Percentiles rank a stretch among this genome's conserved stretches.
Evolutionary conservation across 1,284 basidiomycete species (phyloP).

Genomic region (Golubevia pallescens): DNA sequence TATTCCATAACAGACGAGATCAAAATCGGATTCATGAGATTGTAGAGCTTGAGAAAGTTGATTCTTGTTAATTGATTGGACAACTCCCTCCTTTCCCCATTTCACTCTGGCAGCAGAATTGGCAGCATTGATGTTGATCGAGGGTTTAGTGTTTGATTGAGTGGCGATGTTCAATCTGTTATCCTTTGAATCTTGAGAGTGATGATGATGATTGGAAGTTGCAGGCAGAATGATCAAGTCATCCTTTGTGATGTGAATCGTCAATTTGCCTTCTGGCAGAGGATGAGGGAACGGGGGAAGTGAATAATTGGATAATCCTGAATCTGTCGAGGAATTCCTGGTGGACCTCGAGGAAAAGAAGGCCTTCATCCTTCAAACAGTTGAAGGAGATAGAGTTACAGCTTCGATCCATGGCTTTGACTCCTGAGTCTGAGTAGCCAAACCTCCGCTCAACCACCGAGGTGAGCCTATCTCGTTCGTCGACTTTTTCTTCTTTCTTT

Average conservation of each 20-base stretch:
- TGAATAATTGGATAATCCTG: constrained; percentile 18
- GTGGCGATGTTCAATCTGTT: constrained; percentile 10
- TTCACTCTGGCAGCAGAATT: constrained; percentile 24
- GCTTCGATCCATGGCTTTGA: too few species aligned
- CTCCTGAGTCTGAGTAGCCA: too few species aligned
- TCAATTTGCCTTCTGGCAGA: constrained; percentile 27
- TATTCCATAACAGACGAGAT: constrained; percentile 23
- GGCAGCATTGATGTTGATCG: constrained; percentile 6
- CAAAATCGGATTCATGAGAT: not conserved
- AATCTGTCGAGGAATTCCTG: too few species aligned
- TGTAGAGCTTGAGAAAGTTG: constrained; percentile 10
- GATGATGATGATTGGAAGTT: not conserved
- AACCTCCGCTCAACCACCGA: too few species aligned
- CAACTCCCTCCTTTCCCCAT: constrained; percentile 25
- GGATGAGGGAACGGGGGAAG: constrained; percentile 38
- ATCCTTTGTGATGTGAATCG: constrained; percentile 21
- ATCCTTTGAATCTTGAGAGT: constrained; percentile 9
- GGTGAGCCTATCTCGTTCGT: too few species aligned
- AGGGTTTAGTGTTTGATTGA: constrained; percentile 6
- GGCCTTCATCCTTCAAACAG: too few species aligned
- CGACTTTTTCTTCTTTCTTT: too few species aligned
- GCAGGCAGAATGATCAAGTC: constrained; percentile 32
- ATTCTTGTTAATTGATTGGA: constrained; percentile 16
- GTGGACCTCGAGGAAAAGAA: too few species aligned
- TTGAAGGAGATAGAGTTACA: too few species aligned